Conservation (phyloP, 2,329 filamentous ascomycete species). For the Diaporthe helianthi region DNA sequence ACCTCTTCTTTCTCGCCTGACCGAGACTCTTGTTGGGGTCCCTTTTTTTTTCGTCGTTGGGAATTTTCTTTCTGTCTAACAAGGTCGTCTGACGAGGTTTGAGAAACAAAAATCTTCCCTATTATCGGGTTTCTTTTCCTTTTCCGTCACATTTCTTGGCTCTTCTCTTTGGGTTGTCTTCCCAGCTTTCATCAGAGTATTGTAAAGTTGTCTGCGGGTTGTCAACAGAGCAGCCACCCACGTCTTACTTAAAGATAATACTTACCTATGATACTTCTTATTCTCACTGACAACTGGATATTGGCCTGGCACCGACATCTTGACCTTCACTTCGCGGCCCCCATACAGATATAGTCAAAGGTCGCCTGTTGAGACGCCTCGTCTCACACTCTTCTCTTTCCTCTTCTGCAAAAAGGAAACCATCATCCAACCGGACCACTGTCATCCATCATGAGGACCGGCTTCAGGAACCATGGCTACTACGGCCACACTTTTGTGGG, state of each 20-base stretch:
- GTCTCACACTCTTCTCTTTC: background rate
- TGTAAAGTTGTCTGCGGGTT: conserved; percentile 14
- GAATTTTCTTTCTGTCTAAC: conserved; percentile 13
- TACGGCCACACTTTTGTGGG: conserved; percentile 77
- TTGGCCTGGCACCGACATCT: conserved; percentile 1
- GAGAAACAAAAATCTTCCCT: conserved; percentile 7
- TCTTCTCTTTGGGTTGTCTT: background rate
- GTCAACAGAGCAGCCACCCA: conserved; percentile 6
- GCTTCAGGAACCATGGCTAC: conserved; percentile 41
- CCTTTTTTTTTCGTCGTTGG: conserved; percentile 6
- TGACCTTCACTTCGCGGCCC: conserved; percentile 7
- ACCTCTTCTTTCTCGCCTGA: background rate
- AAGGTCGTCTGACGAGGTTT: background rate
- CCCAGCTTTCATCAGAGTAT: conserved; percentile 10
- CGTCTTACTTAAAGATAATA: conserved; percentile 18
- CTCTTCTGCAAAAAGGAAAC: conserved; percentile 63
- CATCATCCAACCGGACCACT: conserved; percentile 55
- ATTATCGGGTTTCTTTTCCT: conserved; percentile 7
- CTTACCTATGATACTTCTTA: conserved; percentile 5
- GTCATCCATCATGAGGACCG: conserved; percentile 34
- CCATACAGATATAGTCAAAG: conserved; percentile 6
- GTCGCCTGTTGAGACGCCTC: background rate
- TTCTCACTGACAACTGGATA: background rate
- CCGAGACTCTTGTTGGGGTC: conserved; percentile 19
- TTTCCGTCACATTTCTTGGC: conserved; percentile 2